phyloP scores from a whole-genome alignment of 768 basidiomycete genomes.

The Macrolepiota albuminosa region DNA sequence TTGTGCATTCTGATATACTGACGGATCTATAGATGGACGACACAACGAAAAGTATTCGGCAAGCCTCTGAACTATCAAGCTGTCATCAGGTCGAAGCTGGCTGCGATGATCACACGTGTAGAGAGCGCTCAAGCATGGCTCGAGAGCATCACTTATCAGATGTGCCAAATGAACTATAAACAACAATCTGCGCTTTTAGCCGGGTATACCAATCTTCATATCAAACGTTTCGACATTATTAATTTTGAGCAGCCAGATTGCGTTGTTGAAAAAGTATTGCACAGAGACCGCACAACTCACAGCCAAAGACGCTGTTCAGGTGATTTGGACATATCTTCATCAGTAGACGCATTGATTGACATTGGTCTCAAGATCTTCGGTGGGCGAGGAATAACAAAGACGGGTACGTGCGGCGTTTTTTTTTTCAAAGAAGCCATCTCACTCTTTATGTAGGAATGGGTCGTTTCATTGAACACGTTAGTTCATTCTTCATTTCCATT shows the following conservation, averaged over 20 bases:
- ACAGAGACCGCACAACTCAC: conserved; percentile 77
- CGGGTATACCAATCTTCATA: conserved; percentile 40
- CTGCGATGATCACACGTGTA: conserved; percentile 73
- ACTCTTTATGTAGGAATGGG: conserved; percentile 12
- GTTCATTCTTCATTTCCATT: conserved; percentile 1
- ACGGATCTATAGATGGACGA: conserved; percentile 51
- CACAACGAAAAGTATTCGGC: conserved; percentile 76
- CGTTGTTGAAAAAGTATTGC: conserved; percentile 71
- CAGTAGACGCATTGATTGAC: neutral
- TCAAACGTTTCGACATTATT: neutral
- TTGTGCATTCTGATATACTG: neutral
- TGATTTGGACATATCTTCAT: conserved; percentile 5
- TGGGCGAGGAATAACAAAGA: conserved; percentile 78
- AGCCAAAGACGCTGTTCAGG: conserved; percentile 65
- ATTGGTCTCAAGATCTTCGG: conserved; percentile 63
- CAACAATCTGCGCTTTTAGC: conserved; percentile 71
- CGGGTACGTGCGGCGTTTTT: conserved; percentile 44
- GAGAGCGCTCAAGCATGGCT: conserved; percentile 85
- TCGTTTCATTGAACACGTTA: conserved; percentile 19
- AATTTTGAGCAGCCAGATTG: conserved; percentile 53
- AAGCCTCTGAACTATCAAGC: conserved; percentile 64
- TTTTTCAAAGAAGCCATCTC: neutral
- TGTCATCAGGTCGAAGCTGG: conserved; percentile 74
- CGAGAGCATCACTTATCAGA: conserved; percentile 83
- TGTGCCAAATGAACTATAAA: conserved; percentile 81